A percentile compares a stretch with the other conserved stretches of the same genome.
Evolutionary conservation across 1,284 basidiomycete species (phyloP).

Genomic region (Flammula alnicola): DNA sequence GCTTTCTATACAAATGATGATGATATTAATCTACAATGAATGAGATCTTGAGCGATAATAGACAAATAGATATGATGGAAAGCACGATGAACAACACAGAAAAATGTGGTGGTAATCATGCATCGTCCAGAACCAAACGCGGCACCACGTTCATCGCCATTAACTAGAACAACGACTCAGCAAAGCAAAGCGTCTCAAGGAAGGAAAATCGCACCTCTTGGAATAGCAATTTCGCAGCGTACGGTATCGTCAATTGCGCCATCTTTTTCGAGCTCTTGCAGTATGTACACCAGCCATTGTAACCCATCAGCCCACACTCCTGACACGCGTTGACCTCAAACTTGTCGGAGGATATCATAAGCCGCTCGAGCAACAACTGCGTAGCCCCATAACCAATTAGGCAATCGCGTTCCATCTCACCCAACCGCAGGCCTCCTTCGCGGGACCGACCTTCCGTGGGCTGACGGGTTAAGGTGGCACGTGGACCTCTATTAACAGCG

Average conservation of each 20-base stretch:
- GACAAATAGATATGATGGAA: conserved; percentile 2
- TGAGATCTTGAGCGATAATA: neutral
- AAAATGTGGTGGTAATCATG: conserved; percentile 40
- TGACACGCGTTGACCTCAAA: conserved; percentile 98
- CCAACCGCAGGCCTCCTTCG: conserved; percentile 95
- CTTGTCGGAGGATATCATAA: conserved; percentile 98
- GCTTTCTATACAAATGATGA: neutral
- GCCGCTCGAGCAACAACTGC: conserved; percentile 91
- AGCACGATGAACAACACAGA: neutral
- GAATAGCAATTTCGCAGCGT: conserved; percentile 96
- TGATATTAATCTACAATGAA: conserved; percentile 11
- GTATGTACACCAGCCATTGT: conserved; percentile 94
- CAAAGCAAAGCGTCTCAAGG: conserved; percentile 5
- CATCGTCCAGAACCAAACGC: conserved; percentile 83
- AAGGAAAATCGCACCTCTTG: conserved; percentile 75
- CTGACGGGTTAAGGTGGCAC: conserved; percentile 95
- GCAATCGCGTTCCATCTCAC: conserved; percentile 99
- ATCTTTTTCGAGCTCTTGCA: conserved; percentile 98
- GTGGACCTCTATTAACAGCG: conserved; percentile 73
- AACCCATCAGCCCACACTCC: conserved; percentile 94
- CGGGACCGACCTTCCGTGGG: conserved; percentile 98
- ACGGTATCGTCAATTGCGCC: conserved; percentile 96
- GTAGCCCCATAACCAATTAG: conserved; percentile 96
- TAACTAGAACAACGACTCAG: conserved; percentile 50
- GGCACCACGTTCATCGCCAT: conserved; percentile 97